A percentile compares a stretch with the other conserved stretches of the same genome.
These are phyloP conservation scores for Nyssa sinensis DNA, from an alignment of 148 eudicot species.

Conservation along the genomic window DNA sequence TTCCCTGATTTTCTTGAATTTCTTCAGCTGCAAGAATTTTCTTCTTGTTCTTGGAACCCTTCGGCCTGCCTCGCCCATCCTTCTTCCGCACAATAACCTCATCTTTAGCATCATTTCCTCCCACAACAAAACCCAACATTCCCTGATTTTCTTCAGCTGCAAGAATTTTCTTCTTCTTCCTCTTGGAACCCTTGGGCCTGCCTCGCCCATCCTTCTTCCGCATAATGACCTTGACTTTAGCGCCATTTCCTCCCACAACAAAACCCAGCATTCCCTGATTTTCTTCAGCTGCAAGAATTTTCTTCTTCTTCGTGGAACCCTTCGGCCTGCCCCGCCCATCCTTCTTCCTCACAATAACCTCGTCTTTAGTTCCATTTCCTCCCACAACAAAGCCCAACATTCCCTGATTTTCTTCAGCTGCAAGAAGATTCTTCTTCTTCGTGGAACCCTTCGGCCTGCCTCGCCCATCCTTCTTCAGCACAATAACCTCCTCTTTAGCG, in stretches of 20 bases:
- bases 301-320: constrained; percentile 20
- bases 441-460: constrained; percentile 7
- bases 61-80: constrained; percentile 14
- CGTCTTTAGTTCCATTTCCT: too few relatives aligned
- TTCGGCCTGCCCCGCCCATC: constrained; percentile 28
- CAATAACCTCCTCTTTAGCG: background rate
- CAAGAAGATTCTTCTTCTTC: constrained; percentile 10
- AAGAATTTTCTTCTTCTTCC: constrained; percentile 7
- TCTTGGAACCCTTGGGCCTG: too few relatives aligned
- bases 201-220: too few relatives aligned
- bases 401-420: background rate
- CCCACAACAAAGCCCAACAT: background rate
- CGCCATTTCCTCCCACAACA: too few relatives aligned
- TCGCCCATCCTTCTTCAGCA: background rate
- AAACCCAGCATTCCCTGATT: too few relatives aligned
- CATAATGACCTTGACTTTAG: too few relatives aligned
- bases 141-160: background rate
- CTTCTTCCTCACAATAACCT: background rate
- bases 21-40: constrained; percentile 6
- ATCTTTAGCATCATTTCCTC: background rate
- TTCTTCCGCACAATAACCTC: background rate
- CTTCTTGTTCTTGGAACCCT: constrained; percentile 24
- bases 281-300: background rate
- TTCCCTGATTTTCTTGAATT: background rate
- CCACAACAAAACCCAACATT: background rate